These are phyloP conservation scores for Coemansia interrupta DNA, from an alignment of 192 early-diverging fungal species.

Conservation along the genomic window DNA sequence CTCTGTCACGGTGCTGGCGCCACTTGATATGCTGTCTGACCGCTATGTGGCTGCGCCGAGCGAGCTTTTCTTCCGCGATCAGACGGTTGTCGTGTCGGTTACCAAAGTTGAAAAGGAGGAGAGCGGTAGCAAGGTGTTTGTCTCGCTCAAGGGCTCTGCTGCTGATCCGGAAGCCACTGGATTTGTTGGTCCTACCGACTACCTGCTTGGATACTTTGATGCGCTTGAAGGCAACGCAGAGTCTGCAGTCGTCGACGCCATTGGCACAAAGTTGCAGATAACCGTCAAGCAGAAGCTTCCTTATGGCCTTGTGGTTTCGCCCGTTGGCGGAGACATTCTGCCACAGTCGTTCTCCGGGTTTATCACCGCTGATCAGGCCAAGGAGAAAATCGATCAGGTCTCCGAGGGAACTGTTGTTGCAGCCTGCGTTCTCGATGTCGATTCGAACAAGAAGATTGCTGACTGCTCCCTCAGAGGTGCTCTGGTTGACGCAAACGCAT, in stretches of 20 bases:
- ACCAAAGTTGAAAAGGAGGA: conserved; percentile 49
- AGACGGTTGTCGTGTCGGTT: conserved; percentile 70
- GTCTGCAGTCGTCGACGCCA: conserved; percentile 47
- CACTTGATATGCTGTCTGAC: conserved; percentile 58
- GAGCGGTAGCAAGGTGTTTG: conserved; percentile 49
- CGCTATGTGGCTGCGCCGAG: conserved; percentile 57
- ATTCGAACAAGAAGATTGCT: conserved; percentile 59
- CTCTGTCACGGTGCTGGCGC: conserved; percentile 58
- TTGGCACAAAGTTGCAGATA: conserved; percentile 50
- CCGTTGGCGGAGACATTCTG: conserved; percentile 15
- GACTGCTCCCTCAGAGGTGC: conserved; percentile 60
- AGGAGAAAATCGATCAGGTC: conserved; percentile 43
- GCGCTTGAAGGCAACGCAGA: conserved; percentile 40
- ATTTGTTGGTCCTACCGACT: conserved; percentile 50
- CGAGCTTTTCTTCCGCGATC: conserved; percentile 57
- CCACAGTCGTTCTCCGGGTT: conserved; percentile 55
- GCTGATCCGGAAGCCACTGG: conserved; percentile 39
- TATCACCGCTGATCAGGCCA: conserved; percentile 58
- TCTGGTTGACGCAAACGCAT: conserved; percentile 11
- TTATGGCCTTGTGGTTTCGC: conserved; percentile 56
- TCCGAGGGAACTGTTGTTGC: conserved; percentile 53
- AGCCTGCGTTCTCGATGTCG: conserved; percentile 68
- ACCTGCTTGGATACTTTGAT: conserved; percentile 55
- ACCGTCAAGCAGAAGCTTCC: conserved; percentile 54
- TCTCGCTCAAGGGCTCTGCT: conserved; percentile 68